Percentiles rank a stretch among this genome's conserved stretches.
Evolutionary conservation across 805 yeast species (phyloP).

Genomic region (Sporopachydermia lactativora): DNA sequence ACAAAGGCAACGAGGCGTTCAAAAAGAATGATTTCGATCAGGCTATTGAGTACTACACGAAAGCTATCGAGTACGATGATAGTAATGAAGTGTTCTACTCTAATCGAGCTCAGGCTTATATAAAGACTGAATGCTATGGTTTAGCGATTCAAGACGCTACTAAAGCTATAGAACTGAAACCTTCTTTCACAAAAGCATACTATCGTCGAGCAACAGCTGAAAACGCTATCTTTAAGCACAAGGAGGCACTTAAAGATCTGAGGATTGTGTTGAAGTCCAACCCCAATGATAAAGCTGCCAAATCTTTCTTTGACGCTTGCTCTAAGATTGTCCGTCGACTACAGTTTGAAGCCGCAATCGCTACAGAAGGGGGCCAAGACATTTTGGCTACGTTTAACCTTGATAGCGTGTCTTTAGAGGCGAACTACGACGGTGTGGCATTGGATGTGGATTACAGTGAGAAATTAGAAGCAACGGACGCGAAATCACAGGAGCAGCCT

Average conservation of each 20-base stretch:
- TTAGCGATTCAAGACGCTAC: constrained; percentile 71
- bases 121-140: constrained; percentile 79
- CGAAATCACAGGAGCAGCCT: constrained; percentile 10
- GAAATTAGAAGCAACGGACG: constrained; percentile 14
- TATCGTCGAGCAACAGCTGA: constrained; percentile 79
- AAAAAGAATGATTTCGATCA: constrained; percentile 46
- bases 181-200: constrained; percentile 60
- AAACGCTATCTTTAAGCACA: constrained; percentile 62
- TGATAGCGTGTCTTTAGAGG: constrained; percentile 32
- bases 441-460: constrained; percentile 28
- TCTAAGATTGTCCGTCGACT: constrained; percentile 50
- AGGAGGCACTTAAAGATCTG: constrained; percentile 59
- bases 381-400: constrained; percentile 34
- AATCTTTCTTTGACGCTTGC: constrained; percentile 46
- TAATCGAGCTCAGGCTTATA: constrained; percentile 82
- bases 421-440: constrained; percentile 43
- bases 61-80: constrained; percentile 55
- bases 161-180: constrained; percentile 52
- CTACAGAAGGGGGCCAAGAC: constrained; percentile 47
- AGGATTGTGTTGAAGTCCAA: constrained; percentile 42
- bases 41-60: constrained; percentile 60
- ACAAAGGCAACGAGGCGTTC: constrained; percentile 59
- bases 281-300: constrained; percentile 60
- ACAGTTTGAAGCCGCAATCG: constrained; percentile 80
- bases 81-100: constrained; percentile 54